These are phyloP conservation scores for Fusarium piperis DNA, from an alignment of 2,329 filamentous ascomycete species.

Conservation along the genomic window DNA sequence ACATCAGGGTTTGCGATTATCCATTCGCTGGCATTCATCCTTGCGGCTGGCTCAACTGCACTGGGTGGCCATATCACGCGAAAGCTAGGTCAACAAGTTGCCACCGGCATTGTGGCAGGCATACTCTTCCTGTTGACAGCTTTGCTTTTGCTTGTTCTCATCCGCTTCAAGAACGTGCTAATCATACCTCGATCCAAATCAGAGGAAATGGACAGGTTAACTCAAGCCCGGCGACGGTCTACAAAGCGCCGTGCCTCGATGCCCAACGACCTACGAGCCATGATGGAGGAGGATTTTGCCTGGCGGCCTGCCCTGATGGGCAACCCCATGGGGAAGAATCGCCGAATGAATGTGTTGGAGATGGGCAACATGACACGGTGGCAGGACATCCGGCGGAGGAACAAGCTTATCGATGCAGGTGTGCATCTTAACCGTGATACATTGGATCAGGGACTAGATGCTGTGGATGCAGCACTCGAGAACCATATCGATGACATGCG, in stretches of 20 bases:
- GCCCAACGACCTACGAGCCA: conserved; percentile 50
- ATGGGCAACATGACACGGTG: conserved; percentile 74
- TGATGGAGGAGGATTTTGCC: conserved; percentile 63
- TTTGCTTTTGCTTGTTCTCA: conserved; percentile 68
- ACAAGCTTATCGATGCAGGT: conserved; percentile 62
- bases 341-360: conserved; percentile 77
- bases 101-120: conserved; percentile 74
- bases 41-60: conserved; percentile 74
- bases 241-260: conserved; percentile 56
- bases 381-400: conserved; percentile 75
- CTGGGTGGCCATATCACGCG: conserved; percentile 75
- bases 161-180: conserved; percentile 72
- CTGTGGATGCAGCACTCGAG: conserved; percentile 51
- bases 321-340: conserved; percentile 73
- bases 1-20: conserved; percentile 75
- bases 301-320: conserved; percentile 79
- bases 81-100: conserved; percentile 71
- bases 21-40: conserved; percentile 75
- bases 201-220: conserved; percentile 63
- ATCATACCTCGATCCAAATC: conserved; percentile 73
- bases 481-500: conserved; percentile 50
- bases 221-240: conserved; percentile 60
- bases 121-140: conserved; percentile 73
- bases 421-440: conserved; percentile 50
- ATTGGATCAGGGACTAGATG: conserved; percentile 48